Base-by-base conservation (phyloP, 495 filamentous ascomycete genomes). In the Friedmanniomyces simplex region DNA sequence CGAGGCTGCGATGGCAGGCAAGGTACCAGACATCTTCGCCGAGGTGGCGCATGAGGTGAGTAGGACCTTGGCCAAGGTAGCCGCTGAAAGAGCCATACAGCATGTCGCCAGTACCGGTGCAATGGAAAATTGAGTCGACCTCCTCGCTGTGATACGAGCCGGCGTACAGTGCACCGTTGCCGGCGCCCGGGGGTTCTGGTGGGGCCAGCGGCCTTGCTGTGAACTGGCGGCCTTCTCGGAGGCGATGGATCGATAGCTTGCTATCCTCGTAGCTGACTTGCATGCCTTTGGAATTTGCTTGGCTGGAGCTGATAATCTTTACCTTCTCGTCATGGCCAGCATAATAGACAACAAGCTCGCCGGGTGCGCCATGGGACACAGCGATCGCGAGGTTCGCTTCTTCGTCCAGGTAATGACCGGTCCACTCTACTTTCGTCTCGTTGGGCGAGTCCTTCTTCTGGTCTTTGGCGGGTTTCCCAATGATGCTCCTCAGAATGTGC, bases 11-110 rank as follows among this genome's bases (percentile, higher is more conserved):
- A 2, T 20, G 46, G 25, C 34, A 30, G 1, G 18, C 20, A 1
- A 61, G 52, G 1, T n/a, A 14, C 39, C 39, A 56, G 21, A 57
- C 54, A 36, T 56, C 54, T 20, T 47, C 28, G 2, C 59, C 59
- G 2, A 61, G 1, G 4, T 49, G 13, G 3, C 46, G 2, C 59
- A 61, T 61, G 26, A 61, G 25, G 11, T 32, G 41, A 5, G 25
- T 28, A 3, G 59, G 59, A 21, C 59, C 59, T 37, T 57, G 46
- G 21, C 59, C 59, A 2, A 61, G 47, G 32, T 24, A 61, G 22
- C 59, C 59, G 22, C 43, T 25, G 37, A 61, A 61, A 7, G 53
- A 51, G 12, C 53, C 59, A 26, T 61, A 61, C 8, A 56, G 22
- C 25, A 32, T 57, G 14, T 45, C 59, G 16, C n/a, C 18, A 2